A percentile compares a stretch with the other conserved stretches of the same genome.
phyloP scores from a whole-genome alignment of 805 yeast species.

The Kluyveromyces siamensis region DNA sequence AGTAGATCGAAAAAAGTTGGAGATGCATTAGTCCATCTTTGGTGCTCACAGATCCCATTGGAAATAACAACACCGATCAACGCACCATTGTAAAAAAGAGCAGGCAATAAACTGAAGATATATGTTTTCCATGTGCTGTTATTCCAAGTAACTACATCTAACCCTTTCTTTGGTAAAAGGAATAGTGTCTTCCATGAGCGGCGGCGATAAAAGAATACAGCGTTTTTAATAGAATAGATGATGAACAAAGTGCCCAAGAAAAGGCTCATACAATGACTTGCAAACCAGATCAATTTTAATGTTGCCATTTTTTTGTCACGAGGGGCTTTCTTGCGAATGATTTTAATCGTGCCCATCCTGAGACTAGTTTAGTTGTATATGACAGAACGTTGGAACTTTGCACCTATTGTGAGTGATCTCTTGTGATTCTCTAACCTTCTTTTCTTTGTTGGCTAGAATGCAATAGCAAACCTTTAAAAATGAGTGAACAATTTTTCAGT shows the following conservation, averaged over 20 bases:
- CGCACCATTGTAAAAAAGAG: slow-evolving; percentile 45
- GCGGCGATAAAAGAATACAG: slow-evolving; percentile 20
- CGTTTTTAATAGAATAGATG: slow-evolving; percentile 19
- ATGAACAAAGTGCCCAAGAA: slow-evolving; percentile 20
- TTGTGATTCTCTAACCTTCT: too few species aligned
- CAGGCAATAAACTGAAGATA: slow-evolving; percentile 27
- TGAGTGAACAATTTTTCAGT: too few species aligned
- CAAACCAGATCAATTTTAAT: slow-evolving; percentile 20
- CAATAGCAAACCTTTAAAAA: too few species aligned
- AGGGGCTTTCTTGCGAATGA: slow-evolving; percentile 17
- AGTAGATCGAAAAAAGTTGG: slow-evolving; percentile 59
- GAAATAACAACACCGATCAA: slow-evolving; percentile 49
- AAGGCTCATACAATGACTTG: slow-evolving; percentile 21
- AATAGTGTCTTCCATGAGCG: slow-evolving; percentile 29
- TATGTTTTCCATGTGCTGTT: slow-evolving; percentile 2
- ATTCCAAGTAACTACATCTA: slow-evolving; percentile 1
- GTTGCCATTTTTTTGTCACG: slow-evolving; percentile 15
- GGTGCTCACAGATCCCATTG: slow-evolving; percentile 43
- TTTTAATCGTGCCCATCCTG: slow-evolving; percentile 11
- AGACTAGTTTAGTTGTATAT: too few species aligned
- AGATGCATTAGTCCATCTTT: slow-evolving; percentile 48
- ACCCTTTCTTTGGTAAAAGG: slow-evolving; percentile 13
- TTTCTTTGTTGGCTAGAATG: too few species aligned
- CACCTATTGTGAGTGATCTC: too few species aligned
- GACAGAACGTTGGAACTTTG: too few species aligned